Percentiles rank a stretch among this genome's conserved stretches.
These are phyloP conservation scores for Parietaria judaica DNA, from an alignment of 306 rosid genomes.

Conservation along the genomic window DNA sequence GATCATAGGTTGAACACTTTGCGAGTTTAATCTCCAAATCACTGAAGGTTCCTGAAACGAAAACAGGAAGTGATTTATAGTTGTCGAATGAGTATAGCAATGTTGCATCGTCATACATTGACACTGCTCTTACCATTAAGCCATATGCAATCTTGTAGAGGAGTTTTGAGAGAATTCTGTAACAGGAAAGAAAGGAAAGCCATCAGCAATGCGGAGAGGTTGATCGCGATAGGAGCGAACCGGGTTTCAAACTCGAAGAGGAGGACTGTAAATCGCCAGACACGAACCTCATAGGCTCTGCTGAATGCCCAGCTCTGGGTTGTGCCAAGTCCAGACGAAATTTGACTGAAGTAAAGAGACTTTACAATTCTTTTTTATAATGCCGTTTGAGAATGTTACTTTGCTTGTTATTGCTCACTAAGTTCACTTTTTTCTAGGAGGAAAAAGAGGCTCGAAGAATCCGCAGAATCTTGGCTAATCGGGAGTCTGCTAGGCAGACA, in stretches of 20 bases:
- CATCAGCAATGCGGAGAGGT: conserved; percentile 29
- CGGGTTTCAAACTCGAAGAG: conserved; percentile 29
- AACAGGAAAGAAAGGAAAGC: conserved; percentile 56
- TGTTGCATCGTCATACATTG: too few relatives aligned
- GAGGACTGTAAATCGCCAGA: conserved; percentile 36
- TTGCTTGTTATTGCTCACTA: conserved; percentile 5
- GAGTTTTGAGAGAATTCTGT: conserved; percentile 47
- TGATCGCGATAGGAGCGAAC: conserved; percentile 20
- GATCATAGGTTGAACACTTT: not conserved
- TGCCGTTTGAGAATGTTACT: not conserved
- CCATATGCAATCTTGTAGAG: conserved; percentile 38
- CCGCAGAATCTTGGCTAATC: conserved; percentile 82
- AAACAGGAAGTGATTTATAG: too few relatives aligned
- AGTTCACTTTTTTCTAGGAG: conserved; percentile 37
- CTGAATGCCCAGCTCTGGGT: conserved; percentile 32
- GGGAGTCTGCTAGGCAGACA: conserved; percentile 97
- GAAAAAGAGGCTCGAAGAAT: conserved; percentile 86
- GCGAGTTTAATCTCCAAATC: not conserved
- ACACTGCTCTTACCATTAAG: conserved; percentile 28
- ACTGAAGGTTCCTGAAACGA: too few relatives aligned
- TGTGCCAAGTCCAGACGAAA: conserved; percentile 56
- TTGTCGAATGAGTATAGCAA: too few relatives aligned
- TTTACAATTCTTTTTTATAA: conserved; percentile 3
- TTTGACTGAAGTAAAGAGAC: conserved; percentile 63
- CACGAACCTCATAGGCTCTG: conserved; percentile 24